Evolutionary conservation across 2,329 filamentous ascomycete genomes (phyloP).

Genomic region (Neofusicoccum umdonicola): DNA sequence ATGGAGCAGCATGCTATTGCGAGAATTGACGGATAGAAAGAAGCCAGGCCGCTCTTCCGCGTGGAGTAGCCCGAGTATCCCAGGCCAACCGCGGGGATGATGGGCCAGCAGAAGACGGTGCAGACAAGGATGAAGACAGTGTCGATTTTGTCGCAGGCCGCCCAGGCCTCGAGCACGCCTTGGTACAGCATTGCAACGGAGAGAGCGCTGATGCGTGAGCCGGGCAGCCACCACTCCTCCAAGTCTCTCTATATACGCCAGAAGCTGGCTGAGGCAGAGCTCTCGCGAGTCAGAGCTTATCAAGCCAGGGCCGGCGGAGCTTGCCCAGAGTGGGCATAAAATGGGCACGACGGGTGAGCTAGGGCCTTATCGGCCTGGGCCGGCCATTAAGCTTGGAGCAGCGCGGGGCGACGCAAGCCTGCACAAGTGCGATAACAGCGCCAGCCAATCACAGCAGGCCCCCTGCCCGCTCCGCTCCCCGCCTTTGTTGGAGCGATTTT

Average conservation of each 20-base stretch:
- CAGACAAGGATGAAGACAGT: slow-evolving; percentile 53
- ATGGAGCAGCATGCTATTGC: slow-evolving; percentile 50
- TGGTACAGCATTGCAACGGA: slow-evolving; percentile 49
- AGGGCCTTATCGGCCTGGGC: neutral
- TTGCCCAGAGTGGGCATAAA: slow-evolving; percentile 52
- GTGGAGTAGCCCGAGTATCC: slow-evolving; percentile 52
- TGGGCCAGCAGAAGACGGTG: slow-evolving; percentile 53
- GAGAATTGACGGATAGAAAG: slow-evolving; percentile 49
- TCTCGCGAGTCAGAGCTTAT: slow-evolving; percentile 41
- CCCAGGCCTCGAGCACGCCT: slow-evolving; percentile 45
- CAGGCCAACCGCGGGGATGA: slow-evolving; percentile 52
- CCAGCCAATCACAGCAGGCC: neutral
- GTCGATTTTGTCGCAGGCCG: slow-evolving; percentile 52
- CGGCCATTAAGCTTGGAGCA: neutral
- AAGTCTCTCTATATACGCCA: slow-evolving; percentile 31
- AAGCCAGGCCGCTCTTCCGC: slow-evolving; percentile 47
- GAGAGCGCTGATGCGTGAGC: slow-evolving; percentile 38
- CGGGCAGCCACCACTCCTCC: neutral
- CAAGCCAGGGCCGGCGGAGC: slow-evolving; percentile 57
- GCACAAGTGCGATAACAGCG: neutral
- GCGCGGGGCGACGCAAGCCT: neutral
- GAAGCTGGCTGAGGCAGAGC: neutral
- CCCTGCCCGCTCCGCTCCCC: neutral
- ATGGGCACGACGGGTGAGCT: slow-evolving; percentile 26
- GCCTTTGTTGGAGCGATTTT: neutral